These are phyloP conservation scores for Metschnikowia hibisci DNA, from an alignment of 805 yeast genomes.

Conservation along the genomic window DNA sequence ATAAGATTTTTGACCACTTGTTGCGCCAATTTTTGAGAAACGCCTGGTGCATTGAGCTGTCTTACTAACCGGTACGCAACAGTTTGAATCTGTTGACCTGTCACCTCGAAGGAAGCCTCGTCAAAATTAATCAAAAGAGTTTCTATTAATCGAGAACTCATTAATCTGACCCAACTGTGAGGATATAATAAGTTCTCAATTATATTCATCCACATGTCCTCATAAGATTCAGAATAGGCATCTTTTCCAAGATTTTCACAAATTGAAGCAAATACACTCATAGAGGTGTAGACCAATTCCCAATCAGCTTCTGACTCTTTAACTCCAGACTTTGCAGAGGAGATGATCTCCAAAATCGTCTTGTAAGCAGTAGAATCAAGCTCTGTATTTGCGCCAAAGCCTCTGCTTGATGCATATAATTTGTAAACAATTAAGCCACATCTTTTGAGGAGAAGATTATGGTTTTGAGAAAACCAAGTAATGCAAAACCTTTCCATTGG, in stretches of 20 bases:
- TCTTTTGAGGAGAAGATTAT: constrained; percentile 51
- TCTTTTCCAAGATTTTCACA: constrained; percentile 34
- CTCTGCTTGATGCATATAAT: constrained; percentile 50
- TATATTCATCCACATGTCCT: constrained; percentile 47
- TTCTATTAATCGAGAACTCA: constrained; percentile 58
- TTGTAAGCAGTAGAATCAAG: constrained; percentile 39
- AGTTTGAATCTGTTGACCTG: constrained; percentile 54
- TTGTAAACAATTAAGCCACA: constrained; percentile 75
- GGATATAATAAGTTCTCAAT: constrained; percentile 68
- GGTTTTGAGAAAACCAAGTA: constrained; percentile 63
- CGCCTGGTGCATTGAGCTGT: constrained; percentile 76
- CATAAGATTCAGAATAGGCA: constrained; percentile 28
- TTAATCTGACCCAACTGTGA: constrained; percentile 85
- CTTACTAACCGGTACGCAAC: constrained; percentile 66
- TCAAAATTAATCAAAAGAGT: constrained; percentile 43
- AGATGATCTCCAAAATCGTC: constrained; percentile 24
- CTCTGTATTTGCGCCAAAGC: constrained; percentile 32
- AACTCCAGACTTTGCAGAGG: constrained; percentile 32
- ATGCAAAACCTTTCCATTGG: constrained; percentile 38
- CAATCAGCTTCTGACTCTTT: constrained; percentile 49
- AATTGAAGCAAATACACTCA: constrained; percentile 47
- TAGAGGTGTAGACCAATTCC: constrained; percentile 71
- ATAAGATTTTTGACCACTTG: constrained; percentile 68
- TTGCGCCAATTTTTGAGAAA: constrained; percentile 58
- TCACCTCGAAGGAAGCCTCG: constrained; percentile 29